These are phyloP conservation scores for Astrothelium subdiscretum DNA, from an alignment of 495 filamentous ascomycete genomes.

Conservation along the genomic window DNA sequence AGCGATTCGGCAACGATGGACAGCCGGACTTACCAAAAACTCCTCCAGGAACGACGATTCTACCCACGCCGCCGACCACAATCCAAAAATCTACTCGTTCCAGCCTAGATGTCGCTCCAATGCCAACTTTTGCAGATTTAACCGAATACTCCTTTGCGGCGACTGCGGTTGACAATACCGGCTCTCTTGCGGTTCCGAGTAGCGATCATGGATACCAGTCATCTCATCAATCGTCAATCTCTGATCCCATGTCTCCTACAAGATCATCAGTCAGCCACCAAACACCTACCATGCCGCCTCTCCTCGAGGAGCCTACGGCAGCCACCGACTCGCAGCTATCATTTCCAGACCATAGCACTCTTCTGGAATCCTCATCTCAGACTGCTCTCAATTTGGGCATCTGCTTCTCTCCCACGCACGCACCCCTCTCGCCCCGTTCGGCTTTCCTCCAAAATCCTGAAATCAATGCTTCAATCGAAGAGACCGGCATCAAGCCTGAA, in stretches of 20 bases:
- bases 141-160: not conserved
- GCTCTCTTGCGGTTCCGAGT: not conserved
- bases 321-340: not conserved
- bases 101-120: constrained; percentile 33
- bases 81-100: constrained; percentile 16
- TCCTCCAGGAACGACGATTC: not conserved
- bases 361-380: constrained; percentile 35
- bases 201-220: constrained; percentile 11
- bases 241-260: constrained; percentile 9
- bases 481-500: constrained; percentile 74
- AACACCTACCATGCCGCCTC: constrained; percentile 11
- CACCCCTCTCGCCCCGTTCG: constrained; percentile 9
- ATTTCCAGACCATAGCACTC: constrained; percentile 3
- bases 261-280: constrained; percentile 3
- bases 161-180: not conserved
- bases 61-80: constrained; percentile 8
- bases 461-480: constrained; percentile 31
- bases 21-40: not conserved
- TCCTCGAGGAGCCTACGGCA: constrained; percentile 13
- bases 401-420: not conserved
- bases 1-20: not conserved
- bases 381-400: constrained; percentile 34
- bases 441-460: constrained; percentile 17
- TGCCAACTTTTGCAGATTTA: constrained; percentile 24
- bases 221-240: constrained; percentile 9